These are phyloP conservation scores for Candida sp. DNA, from an alignment of 1,139 yeast species.

Conservation along the genomic window DNA sequence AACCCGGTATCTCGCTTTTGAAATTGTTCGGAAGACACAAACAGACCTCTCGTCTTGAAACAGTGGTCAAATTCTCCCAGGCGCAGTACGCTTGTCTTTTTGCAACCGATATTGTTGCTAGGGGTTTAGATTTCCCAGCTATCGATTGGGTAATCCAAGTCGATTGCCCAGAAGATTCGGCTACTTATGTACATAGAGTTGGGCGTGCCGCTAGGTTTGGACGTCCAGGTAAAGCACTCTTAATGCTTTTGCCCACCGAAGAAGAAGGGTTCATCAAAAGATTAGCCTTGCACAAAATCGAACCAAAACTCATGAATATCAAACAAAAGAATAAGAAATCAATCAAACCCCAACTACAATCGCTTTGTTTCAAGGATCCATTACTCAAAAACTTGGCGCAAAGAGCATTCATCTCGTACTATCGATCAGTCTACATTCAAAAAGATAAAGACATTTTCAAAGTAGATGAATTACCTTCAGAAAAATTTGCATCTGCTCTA, in stretches of 20 bases:
- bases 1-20: conserved; percentile 93
- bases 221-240: conserved; percentile 77
- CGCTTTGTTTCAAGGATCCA: conserved; percentile 88
- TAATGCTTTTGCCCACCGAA: conserved; percentile 83
- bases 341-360: conserved; percentile 81
- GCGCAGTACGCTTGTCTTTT: conserved; percentile 87
- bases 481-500: conserved; percentile 78
- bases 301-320: conserved; percentile 69
- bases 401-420: conserved; percentile 91
- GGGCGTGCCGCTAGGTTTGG: conserved; percentile 97
- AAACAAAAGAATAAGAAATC: conserved; percentile 75
- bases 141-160: conserved; percentile 97
- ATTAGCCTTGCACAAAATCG: conserved; percentile 60
- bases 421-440: conserved; percentile 80
- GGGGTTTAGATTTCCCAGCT: conserved; percentile 97
- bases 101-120: conserved; percentile 96
- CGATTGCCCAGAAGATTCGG: conserved; percentile 95
- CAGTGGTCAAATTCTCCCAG: conserved; percentile 78
- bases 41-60: conserved; percentile 89
- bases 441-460: conserved; percentile 84
- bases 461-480: conserved; percentile 73
- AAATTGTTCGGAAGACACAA: conserved; percentile 95
- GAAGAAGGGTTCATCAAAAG: conserved; percentile 73
- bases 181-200: conserved; percentile 94
- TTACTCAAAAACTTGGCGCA: conserved; percentile 91